Evolutionary conservation across 2,329 filamentous ascomycete species (phyloP).

Genomic region (Colletotrichum magnum): DNA sequence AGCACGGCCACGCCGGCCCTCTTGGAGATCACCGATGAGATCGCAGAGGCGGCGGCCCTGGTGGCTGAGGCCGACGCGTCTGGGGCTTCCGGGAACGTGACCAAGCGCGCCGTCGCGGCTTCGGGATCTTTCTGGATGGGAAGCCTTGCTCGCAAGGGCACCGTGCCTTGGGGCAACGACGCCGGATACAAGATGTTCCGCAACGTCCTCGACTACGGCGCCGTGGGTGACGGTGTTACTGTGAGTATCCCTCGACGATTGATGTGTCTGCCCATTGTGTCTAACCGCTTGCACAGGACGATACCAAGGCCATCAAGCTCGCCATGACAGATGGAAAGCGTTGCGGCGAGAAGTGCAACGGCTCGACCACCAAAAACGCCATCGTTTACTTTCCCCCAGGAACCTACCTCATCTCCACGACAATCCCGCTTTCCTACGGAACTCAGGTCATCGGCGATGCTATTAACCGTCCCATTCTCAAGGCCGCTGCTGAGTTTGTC

Average conservation of each 20-base stretch:
- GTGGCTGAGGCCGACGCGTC: conserved; percentile 43
- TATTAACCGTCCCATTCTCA: conserved; percentile 21
- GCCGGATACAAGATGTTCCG: conserved; percentile 67
- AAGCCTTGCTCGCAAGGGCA: conserved; percentile 1
- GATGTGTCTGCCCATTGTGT: background rate
- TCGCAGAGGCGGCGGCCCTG: conserved; percentile 45
- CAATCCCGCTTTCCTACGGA: conserved; percentile 41
- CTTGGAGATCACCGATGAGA: conserved; percentile 43
- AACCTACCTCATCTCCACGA: conserved; percentile 42
- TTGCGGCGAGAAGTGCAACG: conserved; percentile 41
- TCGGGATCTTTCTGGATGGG: conserved; percentile 18
- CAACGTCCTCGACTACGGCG: conserved; percentile 70
- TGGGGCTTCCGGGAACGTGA: background rate
- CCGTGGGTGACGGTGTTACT: conserved; percentile 63
- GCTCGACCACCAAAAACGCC: conserved; percentile 39
- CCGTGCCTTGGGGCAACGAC: background rate
- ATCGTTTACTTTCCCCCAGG: conserved; percentile 48
- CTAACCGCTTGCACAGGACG: conserved; percentile 2
- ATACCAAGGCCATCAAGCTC: conserved; percentile 42
- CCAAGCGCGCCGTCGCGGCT: background rate
- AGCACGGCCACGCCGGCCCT: background rate
- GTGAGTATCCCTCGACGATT: background rate
- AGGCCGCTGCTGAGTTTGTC: conserved; percentile 17
- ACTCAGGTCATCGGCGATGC: conserved; percentile 44
- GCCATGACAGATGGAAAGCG: conserved; percentile 39